Base-by-base conservation (phyloP, 1,284 basidiomycete genomes). In the Tilletia setariae region DNA sequence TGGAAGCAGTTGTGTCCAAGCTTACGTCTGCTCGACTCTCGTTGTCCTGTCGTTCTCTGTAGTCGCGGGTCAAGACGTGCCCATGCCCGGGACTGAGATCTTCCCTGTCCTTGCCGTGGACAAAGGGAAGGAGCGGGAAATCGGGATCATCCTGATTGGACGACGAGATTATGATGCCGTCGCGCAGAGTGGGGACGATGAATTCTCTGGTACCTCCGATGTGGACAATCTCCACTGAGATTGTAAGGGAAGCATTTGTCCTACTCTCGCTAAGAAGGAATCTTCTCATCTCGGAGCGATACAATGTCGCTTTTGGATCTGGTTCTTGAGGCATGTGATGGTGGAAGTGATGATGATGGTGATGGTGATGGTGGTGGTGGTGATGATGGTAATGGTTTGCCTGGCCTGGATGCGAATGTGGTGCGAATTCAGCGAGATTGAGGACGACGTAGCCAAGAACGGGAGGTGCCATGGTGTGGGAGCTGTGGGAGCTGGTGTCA, bases 371-470 rank as follows among this genome's bases (percentile, higher is more conserved):
- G 59, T 76, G 72, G 42, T 76, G 72, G 46, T 71, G 68, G 59
- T 77, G 72, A 23, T 74, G 70, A 28, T 74, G 72, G 16, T 72
- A 67, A 23, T 74, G 75, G 46, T 72, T 43, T 61, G 16, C 68
- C 64, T 65, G 62, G 30, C 0, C 30, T 30, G 43, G 51, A 16
- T 85, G 83, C 1, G 89, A 89, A 11, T 85, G 83, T 63, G 86
- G 86, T 9, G 88, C 89, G 74, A 91, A 92, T 76, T 91, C 89
- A 1, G 91, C 89, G 2, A 92, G 85, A 77, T 92, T 90, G 65
- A 92, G 84, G 69, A 86, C 85, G 11, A 91, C 85, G 6, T 85
- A 85, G 1, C 91, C 91, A 0, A 91, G 84, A 1, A 87, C 51
- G 28, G 72, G 63, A 3, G 70, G 11, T 71, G 68, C 2, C 67